Base-by-base conservation (phyloP, 2,329 filamentous ascomycete species). In the Dothistroma pini region DNA sequence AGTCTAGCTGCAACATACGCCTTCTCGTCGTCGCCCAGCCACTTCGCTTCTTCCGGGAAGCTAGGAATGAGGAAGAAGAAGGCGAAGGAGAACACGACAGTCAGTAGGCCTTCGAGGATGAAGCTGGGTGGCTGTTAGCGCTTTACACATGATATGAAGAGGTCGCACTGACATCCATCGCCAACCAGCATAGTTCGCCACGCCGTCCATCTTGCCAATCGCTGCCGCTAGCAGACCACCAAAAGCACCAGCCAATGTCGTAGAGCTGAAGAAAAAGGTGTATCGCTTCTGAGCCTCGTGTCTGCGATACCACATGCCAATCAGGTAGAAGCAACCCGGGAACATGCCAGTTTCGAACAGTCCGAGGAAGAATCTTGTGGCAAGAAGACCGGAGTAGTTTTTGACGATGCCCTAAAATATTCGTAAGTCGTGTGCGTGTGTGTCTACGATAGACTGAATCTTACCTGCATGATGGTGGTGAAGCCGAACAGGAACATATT, bases 231-330 rank as follows among this genome's bases (percentile, higher is more conserved):
- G 81, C 0, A 97, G 82, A 1, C 92, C 92, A 49, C 91, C 92
- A 69, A 96, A 97, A 0, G 91, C 90, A 34, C 90, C 90, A 0
- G 90, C 90, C 3, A 93, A 79, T 0, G 88, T 89, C 0, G 90
- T 93, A 31, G 84, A 90, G 70, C 85, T 87, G 80, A 97, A 97
- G 81, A 97, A 97, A 80, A 97, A 93, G 16, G 88, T 90, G 77
- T 93, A 97, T 32, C 95, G 87, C 71, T 91, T 91, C 76, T 97
- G 93, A 1, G 93, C 91, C 77, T 97, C 95, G 50, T 81, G 81
- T 62, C 93, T 86, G 62, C 88, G 87, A 70, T 97, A 99, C 92
- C 90, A 96, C 87, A 93, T 93, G 60, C 90, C 65, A 9, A 66
- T 67, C 6, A 68, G 60, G 35, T 70, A 69, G 56, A 70, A 70